Evolutionary conservation across 2,329 filamentous ascomycete species (phyloP).

Genomic region (Colletotrichum sp.): DNA sequence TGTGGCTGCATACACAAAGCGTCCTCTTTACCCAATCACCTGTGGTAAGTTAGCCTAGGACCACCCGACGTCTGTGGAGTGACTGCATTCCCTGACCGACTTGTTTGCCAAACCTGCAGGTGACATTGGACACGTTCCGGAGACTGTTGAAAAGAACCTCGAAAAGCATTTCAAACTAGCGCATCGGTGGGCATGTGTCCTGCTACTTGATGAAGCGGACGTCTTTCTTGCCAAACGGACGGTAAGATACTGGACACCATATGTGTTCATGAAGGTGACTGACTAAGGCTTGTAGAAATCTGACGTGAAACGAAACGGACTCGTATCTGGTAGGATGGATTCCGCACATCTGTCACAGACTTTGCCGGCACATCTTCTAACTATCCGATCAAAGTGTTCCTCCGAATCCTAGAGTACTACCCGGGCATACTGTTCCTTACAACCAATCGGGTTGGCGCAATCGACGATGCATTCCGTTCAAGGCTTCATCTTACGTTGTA

Average conservation of each 20-base stretch:
- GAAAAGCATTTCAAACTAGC: conserved; percentile 9
- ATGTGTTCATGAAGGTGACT: neutral
- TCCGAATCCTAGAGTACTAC: conserved; percentile 56
- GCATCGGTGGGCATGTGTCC: conserved; percentile 29
- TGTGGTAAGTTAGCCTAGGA: neutral
- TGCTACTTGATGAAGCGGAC: conserved; percentile 34
- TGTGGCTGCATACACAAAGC: conserved; percentile 26
- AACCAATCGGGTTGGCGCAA: conserved; percentile 52
- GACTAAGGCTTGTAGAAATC: neutral
- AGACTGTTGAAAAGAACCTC: conserved; percentile 26
- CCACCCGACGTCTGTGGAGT: neutral
- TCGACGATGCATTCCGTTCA: conserved; percentile 52
- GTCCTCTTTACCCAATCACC: conserved; percentile 30
- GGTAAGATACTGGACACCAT: neutral
- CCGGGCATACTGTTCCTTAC: conserved; percentile 55
- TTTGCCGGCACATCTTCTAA: neutral
- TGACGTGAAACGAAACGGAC: neutral
- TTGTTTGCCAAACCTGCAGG: neutral
- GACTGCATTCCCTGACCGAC: neutral
- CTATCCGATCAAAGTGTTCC: conserved; percentile 34
- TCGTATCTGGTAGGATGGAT: neutral
- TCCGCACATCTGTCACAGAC: too few relatives aligned
- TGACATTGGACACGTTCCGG: conserved; percentile 9
- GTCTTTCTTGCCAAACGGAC: conserved; percentile 23
- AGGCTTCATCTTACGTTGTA: conserved; percentile 40